phyloP scores from a whole-genome alignment of 257 asterid genomes.

The Solanum paucissectum region DNA sequence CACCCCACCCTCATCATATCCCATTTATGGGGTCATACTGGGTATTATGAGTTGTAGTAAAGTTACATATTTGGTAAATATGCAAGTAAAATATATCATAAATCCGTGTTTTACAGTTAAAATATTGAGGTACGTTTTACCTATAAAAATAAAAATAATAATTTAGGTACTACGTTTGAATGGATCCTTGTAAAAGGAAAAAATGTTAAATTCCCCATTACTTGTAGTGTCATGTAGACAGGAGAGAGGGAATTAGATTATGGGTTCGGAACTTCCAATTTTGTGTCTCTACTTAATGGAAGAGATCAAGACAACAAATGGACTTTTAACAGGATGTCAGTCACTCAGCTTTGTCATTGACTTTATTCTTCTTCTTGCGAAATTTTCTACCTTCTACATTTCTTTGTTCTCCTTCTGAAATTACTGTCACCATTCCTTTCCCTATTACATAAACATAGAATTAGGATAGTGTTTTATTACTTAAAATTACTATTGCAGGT shows the following conservation, averaged over 20 bases:
- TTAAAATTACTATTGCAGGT: conserved; percentile 37
- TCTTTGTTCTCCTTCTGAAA: neutral
- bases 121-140: neutral
- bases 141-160: neutral
- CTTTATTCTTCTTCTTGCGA: neutral
- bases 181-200: neutral
- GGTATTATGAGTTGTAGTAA: neutral
- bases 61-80: neutral
- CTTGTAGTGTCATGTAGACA: neutral
- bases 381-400: neutral
- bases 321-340: neutral
- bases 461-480: neutral
- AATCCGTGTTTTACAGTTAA: neutral
- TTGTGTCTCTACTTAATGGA: neutral
- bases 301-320: neutral
- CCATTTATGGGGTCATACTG: neutral
- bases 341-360: neutral
- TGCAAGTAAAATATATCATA: neutral
- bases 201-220: neutral
- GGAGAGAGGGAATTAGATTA: neutral
- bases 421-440: neutral
- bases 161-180: neutral
- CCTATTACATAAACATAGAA: neutral
- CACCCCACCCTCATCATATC: neutral
- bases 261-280: neutral